These are phyloP conservation scores for Gossypium gossypioides DNA, from an alignment of 441 rosid species.

Conservation along the genomic window DNA sequence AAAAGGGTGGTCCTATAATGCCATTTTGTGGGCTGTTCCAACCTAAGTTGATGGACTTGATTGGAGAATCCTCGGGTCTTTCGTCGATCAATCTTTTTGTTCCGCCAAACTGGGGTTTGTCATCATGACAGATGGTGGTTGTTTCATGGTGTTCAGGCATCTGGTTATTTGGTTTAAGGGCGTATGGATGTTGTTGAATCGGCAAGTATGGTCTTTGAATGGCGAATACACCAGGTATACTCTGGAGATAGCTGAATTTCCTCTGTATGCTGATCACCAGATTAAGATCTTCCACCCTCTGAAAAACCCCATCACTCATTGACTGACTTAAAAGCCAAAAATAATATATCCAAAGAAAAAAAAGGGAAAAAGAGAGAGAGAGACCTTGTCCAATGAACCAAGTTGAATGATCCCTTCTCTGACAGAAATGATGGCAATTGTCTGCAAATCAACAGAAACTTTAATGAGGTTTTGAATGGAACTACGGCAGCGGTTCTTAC, in stretches of 20 bases:
- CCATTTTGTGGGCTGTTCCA: slow-evolving; percentile 50
- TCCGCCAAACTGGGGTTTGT: slow-evolving; percentile 26
- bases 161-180: slow-evolving; percentile 25
- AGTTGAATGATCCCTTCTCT: slow-evolving; percentile 65
- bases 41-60: slow-evolving; percentile 45
- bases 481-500: neutral
- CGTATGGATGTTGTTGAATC: slow-evolving; percentile 35
- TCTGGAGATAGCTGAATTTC: slow-evolving; percentile 58
- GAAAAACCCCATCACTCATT: slow-evolving; percentile 1
- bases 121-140: slow-evolving; percentile 18
- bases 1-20: slow-evolving; percentile 25
- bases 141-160: slow-evolving; percentile 25
- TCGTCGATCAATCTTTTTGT: slow-evolving; percentile 34
- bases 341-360: neutral
- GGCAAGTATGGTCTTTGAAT: slow-evolving; percentile 45
- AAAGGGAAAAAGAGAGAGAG: neutral
- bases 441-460: slow-evolving; percentile 32
- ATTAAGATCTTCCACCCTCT: slow-evolving; percentile 56
- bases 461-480: neutral
- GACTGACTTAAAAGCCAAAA: neutral
- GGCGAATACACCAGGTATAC: slow-evolving; percentile 54
- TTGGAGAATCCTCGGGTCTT: slow-evolving; percentile 22
- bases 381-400: slow-evolving; percentile 60
- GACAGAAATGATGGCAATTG: slow-evolving; percentile 59
- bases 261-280: slow-evolving; percentile 54